A percentile compares a stretch with the other conserved stretches of the same genome.
These are phyloP conservation scores for Fusarium sp. DNA, from an alignment of 2,329 filamentous ascomycete species.

Conservation along the genomic window DNA sequence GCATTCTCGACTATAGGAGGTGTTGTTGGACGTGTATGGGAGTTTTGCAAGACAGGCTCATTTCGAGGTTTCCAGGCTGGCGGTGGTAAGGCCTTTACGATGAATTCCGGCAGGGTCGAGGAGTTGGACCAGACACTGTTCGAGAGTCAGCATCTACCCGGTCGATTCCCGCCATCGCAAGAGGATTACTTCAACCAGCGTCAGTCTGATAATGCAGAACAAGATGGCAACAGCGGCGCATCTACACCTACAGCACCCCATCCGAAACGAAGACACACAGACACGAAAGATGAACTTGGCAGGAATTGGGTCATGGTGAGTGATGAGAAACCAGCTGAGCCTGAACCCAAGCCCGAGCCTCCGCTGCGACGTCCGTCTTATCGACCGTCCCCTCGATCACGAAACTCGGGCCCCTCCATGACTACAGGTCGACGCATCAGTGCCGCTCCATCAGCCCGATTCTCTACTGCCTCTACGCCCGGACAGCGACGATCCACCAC, in stretches of 20 bases:
- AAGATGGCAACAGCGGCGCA: conserved; percentile 47
- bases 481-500: conserved; percentile 33
- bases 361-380: conserved; percentile 42
- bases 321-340: conserved; percentile 47
- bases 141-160: conserved; percentile 43
- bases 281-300: conserved; percentile 65
- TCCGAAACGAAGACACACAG: conserved; percentile 65
- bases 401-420: conserved; percentile 48
- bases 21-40: conserved; percentile 81
- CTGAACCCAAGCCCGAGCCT: conserved; percentile 35
- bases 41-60: conserved; percentile 79
- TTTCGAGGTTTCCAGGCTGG: conserved; percentile 91
- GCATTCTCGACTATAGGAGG: conserved; percentile 72
- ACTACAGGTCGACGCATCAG: conserved; percentile 57
- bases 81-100: conserved; percentile 76
- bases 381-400: conserved; percentile 44
- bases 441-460: conserved; percentile 47
- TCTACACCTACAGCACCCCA: conserved; percentile 58
- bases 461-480: conserved; percentile 45
- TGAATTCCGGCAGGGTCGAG: conserved; percentile 49
- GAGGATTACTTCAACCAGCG: conserved; percentile 33
- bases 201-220: conserved; percentile 35
- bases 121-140: conserved; percentile 34
- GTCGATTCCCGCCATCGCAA: conserved; percentile 47
- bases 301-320: conserved; percentile 78